Base-by-base conservation (phyloP, 140 eudicot genomes). In the Bidens hawaiensis region DNA sequence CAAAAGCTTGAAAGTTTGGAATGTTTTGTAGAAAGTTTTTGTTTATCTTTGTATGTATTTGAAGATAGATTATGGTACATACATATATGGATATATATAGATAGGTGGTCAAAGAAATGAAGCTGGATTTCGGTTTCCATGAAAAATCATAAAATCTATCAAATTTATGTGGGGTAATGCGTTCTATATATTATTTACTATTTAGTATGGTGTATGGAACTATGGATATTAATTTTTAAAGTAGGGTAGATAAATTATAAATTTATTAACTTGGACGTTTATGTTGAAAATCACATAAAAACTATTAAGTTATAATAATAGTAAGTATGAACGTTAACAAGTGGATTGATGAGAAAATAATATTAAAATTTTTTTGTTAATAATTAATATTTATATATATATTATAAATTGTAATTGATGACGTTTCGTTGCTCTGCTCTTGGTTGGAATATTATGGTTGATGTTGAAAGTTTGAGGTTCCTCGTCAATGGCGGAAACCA, bases 1-100 rank as follows among this genome's bases (percentile, higher is more conserved):
- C 60, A 38, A 80, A 75, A 77, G 82, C 76, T 73, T 67, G 77
- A 69, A 52, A 57, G 31, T 72, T 41, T 65, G 74, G 81, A 76
- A 76, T 71, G 42, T 9, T 58, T 40, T 56, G 77, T 52, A 23
- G 68, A 76, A 70, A 56, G 40, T 41, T n/a, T 6, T 56, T 19
- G 15, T 30, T 19, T 73, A 58, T 69, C 14, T 59, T 25, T 55
- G 15, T 15, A 30, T 64, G 19, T 45, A 47, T 33, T 34, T 28
- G 53, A 65, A 33, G 71, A 43, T 52, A 33, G 23, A 12, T 24
- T 36, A 16, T 3, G 0, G 0, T 5, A 45, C n/a, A 5, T 57
- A 47, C 17, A 38, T 19, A 10, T 72, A 15, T 64, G 7, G 56
- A 33, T 16, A 30, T 64, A 15, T 53, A 19, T 28, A 23, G 24